Percentiles rank a stretch among this genome's conserved stretches.
phyloP scores from a whole-genome alignment of 2,329 filamentous ascomycete species.

The Fusarium palustre region DNA sequence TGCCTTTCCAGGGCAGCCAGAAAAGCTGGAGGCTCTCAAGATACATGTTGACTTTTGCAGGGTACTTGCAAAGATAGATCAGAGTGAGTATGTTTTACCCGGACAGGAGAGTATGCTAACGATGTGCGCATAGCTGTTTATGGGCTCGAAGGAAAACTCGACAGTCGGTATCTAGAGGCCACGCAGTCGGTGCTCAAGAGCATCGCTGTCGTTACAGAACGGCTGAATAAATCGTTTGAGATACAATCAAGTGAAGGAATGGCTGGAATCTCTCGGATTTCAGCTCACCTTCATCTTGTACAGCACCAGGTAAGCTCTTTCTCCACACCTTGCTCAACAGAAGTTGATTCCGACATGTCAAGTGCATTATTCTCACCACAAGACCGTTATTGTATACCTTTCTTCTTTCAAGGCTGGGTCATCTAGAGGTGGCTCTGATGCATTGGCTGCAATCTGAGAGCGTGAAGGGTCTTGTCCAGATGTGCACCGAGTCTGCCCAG shows the following conservation, averaged over 20 bases:
- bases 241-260: conserved; percentile 29
- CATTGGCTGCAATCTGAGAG: conserved; percentile 40
- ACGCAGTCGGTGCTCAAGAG: conserved; percentile 38
- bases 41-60: conserved; percentile 35
- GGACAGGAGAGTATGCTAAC: not conserved
- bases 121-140: conserved; percentile 25
- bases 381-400: conserved; percentile 39
- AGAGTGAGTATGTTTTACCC: conserved; percentile 17
- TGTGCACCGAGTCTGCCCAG: conserved; percentile 31
- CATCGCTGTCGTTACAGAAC: conserved; percentile 35
- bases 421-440: conserved; percentile 36
- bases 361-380: conserved; percentile 41
- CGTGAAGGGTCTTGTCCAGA: conserved; percentile 23
- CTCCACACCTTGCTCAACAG: fast-evolving
- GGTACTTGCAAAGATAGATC: conserved; percentile 36
- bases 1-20: conserved; percentile 9
- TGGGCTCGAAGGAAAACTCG: conserved; percentile 41
- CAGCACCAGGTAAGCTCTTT: conserved; percentile 34
- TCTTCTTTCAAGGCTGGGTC: conserved; percentile 35
- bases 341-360: not conserved
- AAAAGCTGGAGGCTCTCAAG: conserved; percentile 22
- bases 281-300: conserved; percentile 37
- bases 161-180: conserved; percentile 38
- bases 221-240: conserved; percentile 35
- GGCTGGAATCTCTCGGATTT: conserved; percentile 31